phyloP scores from a whole-genome alignment of 2,329 filamentous ascomycete species.

The Colletotrichum sp. region DNA sequence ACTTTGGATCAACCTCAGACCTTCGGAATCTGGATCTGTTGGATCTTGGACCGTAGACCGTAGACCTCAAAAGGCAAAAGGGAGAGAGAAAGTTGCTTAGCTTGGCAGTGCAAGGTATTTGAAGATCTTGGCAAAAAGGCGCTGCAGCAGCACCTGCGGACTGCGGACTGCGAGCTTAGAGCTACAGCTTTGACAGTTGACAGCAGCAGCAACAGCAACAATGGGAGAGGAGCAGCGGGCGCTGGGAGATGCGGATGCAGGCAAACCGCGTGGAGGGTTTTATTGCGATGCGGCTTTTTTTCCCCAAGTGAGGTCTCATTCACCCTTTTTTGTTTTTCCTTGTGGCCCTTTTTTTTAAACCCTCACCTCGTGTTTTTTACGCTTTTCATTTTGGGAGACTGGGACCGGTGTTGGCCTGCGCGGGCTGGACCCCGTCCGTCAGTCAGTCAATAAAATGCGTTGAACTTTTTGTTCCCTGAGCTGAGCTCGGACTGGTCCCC shows the following conservation, averaged over 20 bases:
- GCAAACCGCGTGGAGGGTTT: background rate
- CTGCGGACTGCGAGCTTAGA: background rate
- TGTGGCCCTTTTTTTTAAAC: background rate
- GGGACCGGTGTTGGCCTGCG: background rate
- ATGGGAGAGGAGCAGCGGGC: background rate
- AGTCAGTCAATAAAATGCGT: background rate
- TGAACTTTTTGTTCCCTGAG: background rate
- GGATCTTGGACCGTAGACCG: background rate
- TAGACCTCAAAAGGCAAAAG: background rate
- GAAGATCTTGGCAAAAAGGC: constrained; percentile 12
- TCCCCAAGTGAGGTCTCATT: background rate
- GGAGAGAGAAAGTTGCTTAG: constrained; percentile 1
- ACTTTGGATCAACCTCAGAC: background rate
- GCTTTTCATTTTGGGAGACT: background rate
- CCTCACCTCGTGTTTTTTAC: background rate
- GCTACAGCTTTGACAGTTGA: background rate
- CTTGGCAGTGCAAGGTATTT: constrained; percentile 11
- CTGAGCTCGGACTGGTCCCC: background rate
- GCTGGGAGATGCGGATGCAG: background rate
- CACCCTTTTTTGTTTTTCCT: background rate
- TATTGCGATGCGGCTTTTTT: constrained; percentile 9
- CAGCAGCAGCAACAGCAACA: background rate
- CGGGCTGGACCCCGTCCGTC: background rate
- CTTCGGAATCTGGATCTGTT: background rate
- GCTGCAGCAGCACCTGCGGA: background rate